phyloP scores from a whole-genome alignment of 106 monocot genomes.

The Dioscorea alata region DNA sequence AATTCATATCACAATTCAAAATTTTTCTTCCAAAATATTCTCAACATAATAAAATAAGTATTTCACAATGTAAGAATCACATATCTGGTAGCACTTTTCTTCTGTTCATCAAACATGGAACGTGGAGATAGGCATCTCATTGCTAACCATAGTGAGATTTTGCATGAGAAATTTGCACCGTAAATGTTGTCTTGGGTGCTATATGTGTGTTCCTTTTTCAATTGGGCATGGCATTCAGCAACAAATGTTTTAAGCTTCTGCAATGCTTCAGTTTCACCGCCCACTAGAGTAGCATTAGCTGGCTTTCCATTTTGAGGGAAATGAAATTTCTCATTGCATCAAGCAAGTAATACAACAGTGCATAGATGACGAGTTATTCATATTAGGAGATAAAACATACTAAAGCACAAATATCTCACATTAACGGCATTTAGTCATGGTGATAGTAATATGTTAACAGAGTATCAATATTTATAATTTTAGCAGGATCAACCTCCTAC shows the following conservation, averaged over 20 bases:
- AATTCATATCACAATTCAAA: too few relatives aligned
- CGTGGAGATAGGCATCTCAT: constrained; percentile 95
- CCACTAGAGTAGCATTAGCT: constrained; percentile 55
- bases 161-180: constrained; percentile 99
- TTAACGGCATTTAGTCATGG: too few relatives aligned
- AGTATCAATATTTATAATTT: too few relatives aligned
- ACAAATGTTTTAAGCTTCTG: constrained; percentile 81
- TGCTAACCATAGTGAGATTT: constrained; percentile 97
- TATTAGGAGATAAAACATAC: too few relatives aligned
- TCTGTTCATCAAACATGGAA: constrained; percentile 89
- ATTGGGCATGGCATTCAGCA: constrained; percentile 60
- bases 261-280: constrained; percentile 91
- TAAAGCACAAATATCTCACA: too few relatives aligned
- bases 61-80: neutral
- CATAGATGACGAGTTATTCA: too few relatives aligned
- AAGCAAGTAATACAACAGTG: too few relatives aligned
- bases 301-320: constrained; percentile 55
- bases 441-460: too few relatives aligned
- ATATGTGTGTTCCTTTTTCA: constrained; percentile 40
- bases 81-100: constrained; percentile 77
- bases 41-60: neutral
- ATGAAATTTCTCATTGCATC: neutral
- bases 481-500: too few relatives aligned
- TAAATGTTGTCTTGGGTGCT: constrained; percentile 61
- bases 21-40: too few relatives aligned